Conservation (phyloP, 345 rosid species). For the Anastatica hierochuntica region DNA sequence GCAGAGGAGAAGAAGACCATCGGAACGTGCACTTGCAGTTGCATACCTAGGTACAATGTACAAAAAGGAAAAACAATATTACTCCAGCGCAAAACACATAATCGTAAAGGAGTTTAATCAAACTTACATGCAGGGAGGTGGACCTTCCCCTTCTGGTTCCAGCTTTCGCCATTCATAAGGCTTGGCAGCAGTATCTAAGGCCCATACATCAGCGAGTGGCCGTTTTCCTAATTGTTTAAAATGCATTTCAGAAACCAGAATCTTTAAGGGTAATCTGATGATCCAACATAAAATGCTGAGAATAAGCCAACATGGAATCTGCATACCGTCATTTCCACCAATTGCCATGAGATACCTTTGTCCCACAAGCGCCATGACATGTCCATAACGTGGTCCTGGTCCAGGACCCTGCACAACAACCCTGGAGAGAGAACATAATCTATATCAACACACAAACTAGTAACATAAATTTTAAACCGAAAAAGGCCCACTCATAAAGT, state of each 20-base stretch:
- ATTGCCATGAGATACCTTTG: conserved; percentile 93
- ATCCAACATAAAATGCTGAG: not conserved
- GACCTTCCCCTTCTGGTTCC: conserved; percentile 98
- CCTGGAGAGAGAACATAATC: conserved; percentile 31
- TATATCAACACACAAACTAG: conserved; percentile 16
- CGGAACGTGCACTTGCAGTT: conserved; percentile 94
- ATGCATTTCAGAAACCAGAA: conserved; percentile 1
- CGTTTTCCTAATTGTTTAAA: conserved; percentile 56
- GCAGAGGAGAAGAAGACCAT: conserved; percentile 93
- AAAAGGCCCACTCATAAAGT: not conserved
- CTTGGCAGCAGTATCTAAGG: conserved; percentile 93
- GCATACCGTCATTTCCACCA: conserved; percentile 90
- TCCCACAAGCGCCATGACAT: conserved; percentile 95
- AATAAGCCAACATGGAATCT: not conserved
- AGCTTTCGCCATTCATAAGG: conserved; percentile 95
- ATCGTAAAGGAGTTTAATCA: conserved; percentile 6
- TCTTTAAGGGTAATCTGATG: not conserved
- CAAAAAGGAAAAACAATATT: conserved; percentile 9
- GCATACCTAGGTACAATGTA: conserved; percentile 58
- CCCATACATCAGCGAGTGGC: conserved; percentile 94
- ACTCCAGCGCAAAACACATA: conserved; percentile 1
- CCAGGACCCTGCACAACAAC: conserved; percentile 96
- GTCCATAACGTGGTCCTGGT: conserved; percentile 94
- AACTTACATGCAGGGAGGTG: conserved; percentile 89
- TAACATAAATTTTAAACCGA: not conserved